These are phyloP conservation scores for Xylaria sp. DNA, from an alignment of 2,329 filamentous ascomycete genomes.

Conservation along the genomic window DNA sequence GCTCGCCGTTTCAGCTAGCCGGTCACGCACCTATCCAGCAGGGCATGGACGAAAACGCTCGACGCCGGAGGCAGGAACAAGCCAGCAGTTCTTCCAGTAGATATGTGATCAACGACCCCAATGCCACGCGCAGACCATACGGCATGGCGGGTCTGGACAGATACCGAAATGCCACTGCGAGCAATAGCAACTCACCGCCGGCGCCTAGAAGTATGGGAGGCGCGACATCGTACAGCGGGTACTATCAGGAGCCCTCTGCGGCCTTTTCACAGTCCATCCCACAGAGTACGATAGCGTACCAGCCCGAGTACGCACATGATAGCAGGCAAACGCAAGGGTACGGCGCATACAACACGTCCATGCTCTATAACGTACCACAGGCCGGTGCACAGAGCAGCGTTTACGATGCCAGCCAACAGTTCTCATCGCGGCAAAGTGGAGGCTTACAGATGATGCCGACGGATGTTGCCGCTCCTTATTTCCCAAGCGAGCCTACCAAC, in stretches of 20 bases:
- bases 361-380: constrained; percentile 83
- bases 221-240: constrained; percentile 66
- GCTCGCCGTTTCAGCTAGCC: constrained; percentile 67
- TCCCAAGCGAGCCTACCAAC: constrained; percentile 72
- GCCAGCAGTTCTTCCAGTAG: constrained; percentile 69
- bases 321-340: constrained; percentile 66
- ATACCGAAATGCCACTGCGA: constrained; percentile 57
- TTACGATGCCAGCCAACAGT: constrained; percentile 82
- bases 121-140: constrained; percentile 60
- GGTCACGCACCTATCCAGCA: constrained; percentile 61
- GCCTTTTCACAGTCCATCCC: constrained; percentile 68
- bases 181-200: constrained; percentile 59
- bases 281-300: constrained; percentile 61
- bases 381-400: constrained; percentile 68
- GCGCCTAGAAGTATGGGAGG: constrained; percentile 63
- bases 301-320: constrained; percentile 72
- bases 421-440: constrained; percentile 79
- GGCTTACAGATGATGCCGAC: constrained; percentile 77
- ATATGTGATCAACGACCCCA: constrained; percentile 62
- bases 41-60: constrained; percentile 83
- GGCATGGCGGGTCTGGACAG: constrained; percentile 60
- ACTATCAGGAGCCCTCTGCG: constrained; percentile 66
- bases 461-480: constrained; percentile 79
- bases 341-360: constrained; percentile 69
- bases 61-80: constrained; percentile 77